Evolutionary conservation across 2,329 filamentous ascomycete genomes (phyloP).

Genomic region (Mycocentrospora acerina): DNA sequence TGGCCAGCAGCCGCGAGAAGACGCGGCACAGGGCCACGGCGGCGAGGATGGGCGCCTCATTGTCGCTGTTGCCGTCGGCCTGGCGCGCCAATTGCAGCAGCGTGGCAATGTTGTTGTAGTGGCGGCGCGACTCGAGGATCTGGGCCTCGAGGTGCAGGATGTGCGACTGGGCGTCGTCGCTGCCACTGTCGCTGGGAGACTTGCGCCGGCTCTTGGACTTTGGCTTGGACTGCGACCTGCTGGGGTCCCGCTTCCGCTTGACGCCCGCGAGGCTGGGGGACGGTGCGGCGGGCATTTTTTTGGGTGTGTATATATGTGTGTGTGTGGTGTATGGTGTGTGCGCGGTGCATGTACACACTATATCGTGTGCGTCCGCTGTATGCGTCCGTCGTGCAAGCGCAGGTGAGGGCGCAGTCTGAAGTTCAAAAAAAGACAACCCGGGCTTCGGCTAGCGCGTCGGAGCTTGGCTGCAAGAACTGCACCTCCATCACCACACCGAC

Average conservation of each 20-base stretch:
- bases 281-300: constrained; percentile 40
- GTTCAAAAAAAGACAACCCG: constrained; percentile 26
- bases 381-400: constrained; percentile 1
- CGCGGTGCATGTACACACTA: not conserved
- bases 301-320: not conserved
- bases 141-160: constrained; percentile 77
- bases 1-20: constrained; percentile 77
- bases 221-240: constrained; percentile 35
- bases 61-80: constrained; percentile 49
- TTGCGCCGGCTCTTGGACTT: constrained; percentile 42
- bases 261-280: constrained; percentile 31
- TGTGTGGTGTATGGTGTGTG: constrained; percentile 1
- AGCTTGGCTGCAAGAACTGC: constrained; percentile 25
- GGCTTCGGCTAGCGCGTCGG: constrained; percentile 28
- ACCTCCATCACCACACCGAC: constrained; percentile 29
- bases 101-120: constrained; percentile 86
- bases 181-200: constrained; percentile 31
- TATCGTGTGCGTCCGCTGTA: not conserved
- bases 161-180: constrained; percentile 58
- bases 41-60: constrained; percentile 65
- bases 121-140: constrained; percentile 80
- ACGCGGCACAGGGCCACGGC: constrained; percentile 82
- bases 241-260: constrained; percentile 48
- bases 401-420: no score
- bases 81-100: constrained; percentile 62